phyloP scores from a whole-genome alignment of 768 basidiomycete genomes.

The Lactarius hengduanensis region DNA sequence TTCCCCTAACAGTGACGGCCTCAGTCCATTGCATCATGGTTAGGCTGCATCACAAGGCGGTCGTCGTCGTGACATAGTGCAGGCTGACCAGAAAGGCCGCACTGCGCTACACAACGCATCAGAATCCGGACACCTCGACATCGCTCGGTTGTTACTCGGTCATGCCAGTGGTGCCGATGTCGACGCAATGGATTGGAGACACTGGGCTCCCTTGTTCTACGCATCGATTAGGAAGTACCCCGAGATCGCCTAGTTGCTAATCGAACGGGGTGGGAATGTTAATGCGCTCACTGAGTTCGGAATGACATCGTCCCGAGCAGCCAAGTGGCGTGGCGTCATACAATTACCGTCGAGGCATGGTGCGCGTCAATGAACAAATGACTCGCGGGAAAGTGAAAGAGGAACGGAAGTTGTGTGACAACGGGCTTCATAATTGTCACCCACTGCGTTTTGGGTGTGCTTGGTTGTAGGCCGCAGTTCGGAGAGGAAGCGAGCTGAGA shows the following conservation, averaged over 20 bases:
- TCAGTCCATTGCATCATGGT: not conserved
- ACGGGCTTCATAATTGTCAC: no score
- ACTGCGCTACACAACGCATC: not conserved
- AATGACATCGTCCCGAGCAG: not conserved
- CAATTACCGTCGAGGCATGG: not conserved
- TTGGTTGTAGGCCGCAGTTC: no score
- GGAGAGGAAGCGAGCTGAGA: no score
- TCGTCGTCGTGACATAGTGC: not conserved
- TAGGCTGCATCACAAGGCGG: not conserved
- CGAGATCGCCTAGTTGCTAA: not conserved
- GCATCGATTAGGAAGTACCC: not conserved
- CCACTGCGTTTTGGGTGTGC: no score
- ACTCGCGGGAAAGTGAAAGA: no score
- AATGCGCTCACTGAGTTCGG: not conserved
- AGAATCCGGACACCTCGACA: not conserved
- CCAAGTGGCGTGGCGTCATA: not conserved
- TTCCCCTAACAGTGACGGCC: no score
- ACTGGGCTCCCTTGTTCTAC: not conserved
- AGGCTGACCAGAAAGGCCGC: not conserved
- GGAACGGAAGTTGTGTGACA: no score
- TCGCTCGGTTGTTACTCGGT: not conserved
- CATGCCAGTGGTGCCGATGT: not conserved
- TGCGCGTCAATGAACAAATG: not conserved
- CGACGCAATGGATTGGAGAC: not conserved
- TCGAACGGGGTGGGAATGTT: not conserved